Percentiles rank a stretch among this genome's conserved stretches.
These are phyloP conservation scores for Cercospora sp. DNA, from an alignment of 2,329 filamentous ascomycete species.

Conservation along the genomic window DNA sequence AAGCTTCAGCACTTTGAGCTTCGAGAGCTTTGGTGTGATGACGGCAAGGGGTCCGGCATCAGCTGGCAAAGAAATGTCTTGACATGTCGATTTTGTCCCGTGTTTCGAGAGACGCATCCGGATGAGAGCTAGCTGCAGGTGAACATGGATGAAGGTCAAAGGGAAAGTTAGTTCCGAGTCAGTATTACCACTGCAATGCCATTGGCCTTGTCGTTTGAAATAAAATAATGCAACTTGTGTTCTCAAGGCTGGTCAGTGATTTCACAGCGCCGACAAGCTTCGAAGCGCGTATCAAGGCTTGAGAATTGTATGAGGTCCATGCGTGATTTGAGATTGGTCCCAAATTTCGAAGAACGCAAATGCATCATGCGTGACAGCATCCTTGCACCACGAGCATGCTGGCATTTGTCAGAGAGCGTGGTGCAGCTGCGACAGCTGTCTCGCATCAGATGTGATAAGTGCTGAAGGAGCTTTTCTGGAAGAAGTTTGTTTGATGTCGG, in stretches of 20 bases:
- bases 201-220: not conserved
- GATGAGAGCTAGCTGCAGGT: not conserved
- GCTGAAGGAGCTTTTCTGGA: conserved; percentile 2
- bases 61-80: not conserved
- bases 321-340: not conserved
- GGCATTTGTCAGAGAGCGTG: not conserved
- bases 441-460: conserved; percentile 1
- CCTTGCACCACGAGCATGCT: not conserved
- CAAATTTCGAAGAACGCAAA: not conserved
- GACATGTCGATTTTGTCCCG: not conserved
- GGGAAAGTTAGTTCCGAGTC: not conserved
- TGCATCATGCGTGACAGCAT: not conserved
- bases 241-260: not conserved
- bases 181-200: not conserved
- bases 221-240: not conserved
- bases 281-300: not conserved
- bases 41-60: not conserved
- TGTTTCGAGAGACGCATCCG: not conserved
- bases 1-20: not conserved
- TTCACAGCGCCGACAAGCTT: not conserved
- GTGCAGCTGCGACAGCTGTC: not conserved
- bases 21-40: not conserved
- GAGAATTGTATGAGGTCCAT: not conserved
- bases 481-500: conserved; percentile 9
- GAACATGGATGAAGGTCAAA: not conserved